Base-by-base conservation (phyloP, 106 monocot species). In the Dendrobium officinale region DNA sequence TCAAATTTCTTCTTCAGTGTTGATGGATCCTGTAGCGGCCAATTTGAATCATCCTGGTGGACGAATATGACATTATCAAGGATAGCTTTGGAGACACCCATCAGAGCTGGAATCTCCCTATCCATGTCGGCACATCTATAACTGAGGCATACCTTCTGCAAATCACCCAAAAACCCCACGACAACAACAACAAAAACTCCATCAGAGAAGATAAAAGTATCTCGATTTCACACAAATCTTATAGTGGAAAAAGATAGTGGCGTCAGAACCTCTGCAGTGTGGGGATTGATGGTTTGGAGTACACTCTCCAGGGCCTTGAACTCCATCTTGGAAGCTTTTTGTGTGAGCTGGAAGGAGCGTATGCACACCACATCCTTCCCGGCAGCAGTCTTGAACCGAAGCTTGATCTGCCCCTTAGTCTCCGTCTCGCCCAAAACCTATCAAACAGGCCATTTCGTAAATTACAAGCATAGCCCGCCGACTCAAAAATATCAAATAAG, bases 31-130 rank as follows among this genome's bases (percentile, higher is more conserved):
- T 99, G 98, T 58, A 99, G 55, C 1, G 98, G 98, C 98, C 98
- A 99, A 81, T 99, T 99, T n/a, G 98, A 95, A 5, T 99, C 98
- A 75, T 99, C 98, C 80, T 99, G 98, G 83, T 99, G 98, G n/a
- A 93, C 98, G 84, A 99, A 99, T 78, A 99, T 95, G 40, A 99
- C 98, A 82, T 99, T 99, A 82, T 99, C 98, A 74, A 99, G 79
- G 49, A 99, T 86, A 4, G 98, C 98, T 84, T 99, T 99, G 0
- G 98, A 99, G 10, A 99, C 95, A 15, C 98, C 95, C 98, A 99
- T 99, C 79, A 99, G 73, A 11, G 95, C 87, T 17, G 98, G 93
- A 42, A 99, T 99, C 83, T 99, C 98, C 78, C 95, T 89, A 59
- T 99, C 98, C 98, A 99, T 99, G 77, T 99, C 98, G 4, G 98